Evolutionary conservation across 305 asterid genomes (phyloP).

Genomic region (Lippia alba): DNA sequence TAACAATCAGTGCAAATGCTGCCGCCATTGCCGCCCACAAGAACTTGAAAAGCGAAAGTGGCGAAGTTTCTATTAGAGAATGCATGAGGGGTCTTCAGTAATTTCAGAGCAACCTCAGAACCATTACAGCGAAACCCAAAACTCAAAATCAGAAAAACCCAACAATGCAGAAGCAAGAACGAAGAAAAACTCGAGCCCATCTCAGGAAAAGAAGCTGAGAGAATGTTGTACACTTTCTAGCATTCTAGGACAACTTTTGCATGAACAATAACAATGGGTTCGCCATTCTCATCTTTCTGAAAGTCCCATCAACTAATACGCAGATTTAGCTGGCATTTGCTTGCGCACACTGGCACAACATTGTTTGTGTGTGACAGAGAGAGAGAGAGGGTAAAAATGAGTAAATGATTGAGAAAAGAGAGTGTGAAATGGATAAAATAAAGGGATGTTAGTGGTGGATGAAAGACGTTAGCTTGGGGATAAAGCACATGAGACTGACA

Average conservation of each 20-base stretch:
- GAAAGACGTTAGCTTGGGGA: slow-evolving; percentile 44
- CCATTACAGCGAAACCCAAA: slow-evolving; percentile 37
- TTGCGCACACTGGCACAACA: background rate
- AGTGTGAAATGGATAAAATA: slow-evolving; percentile 41
- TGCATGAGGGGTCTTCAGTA: slow-evolving; percentile 65
- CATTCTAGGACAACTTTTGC: slow-evolving; percentile 17
- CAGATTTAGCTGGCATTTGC: slow-evolving; percentile 12
- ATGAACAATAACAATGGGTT: background rate
- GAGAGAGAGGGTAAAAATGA: slow-evolving; percentile 24
- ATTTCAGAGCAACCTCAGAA: slow-evolving; percentile 55
- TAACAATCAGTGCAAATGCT: slow-evolving; percentile 54
- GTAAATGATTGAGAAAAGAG: slow-evolving; percentile 25
- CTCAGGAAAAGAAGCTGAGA: slow-evolving; percentile 17
- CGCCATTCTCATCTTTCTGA: slow-evolving; percentile 23
- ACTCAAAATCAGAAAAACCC: slow-evolving; percentile 48
- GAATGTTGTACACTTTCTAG: background rate
- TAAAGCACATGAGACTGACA: slow-evolving; percentile 74
- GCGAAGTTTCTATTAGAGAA: slow-evolving; percentile 65
- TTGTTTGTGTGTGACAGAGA: background rate
- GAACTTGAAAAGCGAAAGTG: slow-evolving; percentile 62
- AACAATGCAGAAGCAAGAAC: slow-evolving; percentile 50
- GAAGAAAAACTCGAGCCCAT: slow-evolving; percentile 46
- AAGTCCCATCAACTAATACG: background rate
- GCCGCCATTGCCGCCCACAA: slow-evolving; percentile 50
- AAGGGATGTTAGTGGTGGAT: slow-evolving; percentile 46